phyloP scores from a whole-genome alignment of 2,329 filamentous ascomycete species.

The Ceratocystis colombiana region DNA sequence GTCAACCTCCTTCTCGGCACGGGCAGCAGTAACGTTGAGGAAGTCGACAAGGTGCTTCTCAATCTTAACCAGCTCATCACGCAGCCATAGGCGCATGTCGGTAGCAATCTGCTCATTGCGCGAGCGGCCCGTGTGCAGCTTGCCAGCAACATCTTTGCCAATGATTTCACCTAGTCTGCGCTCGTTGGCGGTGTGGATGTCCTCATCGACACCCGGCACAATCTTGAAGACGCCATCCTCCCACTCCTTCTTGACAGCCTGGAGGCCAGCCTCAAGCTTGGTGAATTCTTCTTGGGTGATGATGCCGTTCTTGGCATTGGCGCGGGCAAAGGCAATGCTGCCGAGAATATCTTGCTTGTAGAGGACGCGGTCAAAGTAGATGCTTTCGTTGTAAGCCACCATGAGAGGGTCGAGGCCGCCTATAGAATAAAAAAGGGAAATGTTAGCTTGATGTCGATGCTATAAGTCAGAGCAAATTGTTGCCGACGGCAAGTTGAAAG shows the following conservation, averaged over 20 bases:
- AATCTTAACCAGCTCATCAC: slow-evolving; percentile 60
- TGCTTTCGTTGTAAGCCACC: slow-evolving; percentile 72
- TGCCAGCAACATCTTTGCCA: slow-evolving; percentile 73
- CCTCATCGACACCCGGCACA: slow-evolving; percentile 46
- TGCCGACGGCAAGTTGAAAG: slow-evolving; percentile 22
- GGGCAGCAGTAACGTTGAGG: slow-evolving; percentile 55
- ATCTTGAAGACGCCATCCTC: slow-evolving; percentile 41
- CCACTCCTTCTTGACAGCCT: slow-evolving; percentile 47
- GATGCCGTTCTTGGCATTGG: slow-evolving; percentile 66
- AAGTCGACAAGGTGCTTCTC: slow-evolving; percentile 59
- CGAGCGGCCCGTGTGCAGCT: slow-evolving; percentile 79
- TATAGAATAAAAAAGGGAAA: slow-evolving; percentile 30
- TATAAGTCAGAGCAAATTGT: neutral
- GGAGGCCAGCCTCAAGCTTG: slow-evolving; percentile 62
- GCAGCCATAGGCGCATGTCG: slow-evolving; percentile 83
- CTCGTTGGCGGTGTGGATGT: slow-evolving; percentile 61
- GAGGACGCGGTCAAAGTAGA: slow-evolving; percentile 67
- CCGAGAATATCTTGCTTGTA: slow-evolving; percentile 73
- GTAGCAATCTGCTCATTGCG: slow-evolving; percentile 85
- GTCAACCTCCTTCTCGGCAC: slow-evolving; percentile 60
- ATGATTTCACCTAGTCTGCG: slow-evolving; percentile 72
- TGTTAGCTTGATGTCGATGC: slow-evolving; percentile 14
- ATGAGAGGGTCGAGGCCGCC: slow-evolving; percentile 78
- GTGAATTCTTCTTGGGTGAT: slow-evolving; percentile 62
- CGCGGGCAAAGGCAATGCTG: slow-evolving; percentile 69